Evolutionary conservation across 2,329 filamentous ascomycete genomes (phyloP).

Genomic region (Fusarium poae): DNA sequence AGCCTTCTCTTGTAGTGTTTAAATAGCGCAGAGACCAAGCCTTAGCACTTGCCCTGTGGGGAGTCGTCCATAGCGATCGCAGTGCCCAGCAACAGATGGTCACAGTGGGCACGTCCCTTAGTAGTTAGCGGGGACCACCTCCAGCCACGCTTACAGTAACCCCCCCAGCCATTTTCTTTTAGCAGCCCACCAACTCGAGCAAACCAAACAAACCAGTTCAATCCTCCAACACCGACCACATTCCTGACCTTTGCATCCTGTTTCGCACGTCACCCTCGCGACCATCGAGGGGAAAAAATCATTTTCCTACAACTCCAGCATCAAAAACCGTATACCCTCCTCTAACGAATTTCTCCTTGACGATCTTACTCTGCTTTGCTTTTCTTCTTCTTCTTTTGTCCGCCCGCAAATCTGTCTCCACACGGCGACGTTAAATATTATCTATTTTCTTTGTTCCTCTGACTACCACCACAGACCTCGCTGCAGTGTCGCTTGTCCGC

Average conservation of each 20-base stretch:
- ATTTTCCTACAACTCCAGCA: slow-evolving; percentile 24
- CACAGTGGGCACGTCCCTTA: slow-evolving; percentile 41
- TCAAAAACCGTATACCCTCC: slow-evolving; percentile 28
- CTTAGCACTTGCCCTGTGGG: slow-evolving; percentile 25
- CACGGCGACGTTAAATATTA: slow-evolving; percentile 12
- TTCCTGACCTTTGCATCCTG: slow-evolving; percentile 48
- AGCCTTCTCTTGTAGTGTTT: slow-evolving; percentile 32
- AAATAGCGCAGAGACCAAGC: slow-evolving; percentile 35
- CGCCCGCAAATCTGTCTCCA: slow-evolving; percentile 14
- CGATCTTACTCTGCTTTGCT: slow-evolving; percentile 21
- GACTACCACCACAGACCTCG: slow-evolving; percentile 25
- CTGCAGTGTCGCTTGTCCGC: slow-evolving; percentile 30
- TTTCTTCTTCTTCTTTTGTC: slow-evolving; percentile 14
- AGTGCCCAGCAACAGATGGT: slow-evolving; percentile 35
- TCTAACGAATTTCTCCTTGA: slow-evolving; percentile 18
- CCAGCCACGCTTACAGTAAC: slow-evolving; percentile 49
- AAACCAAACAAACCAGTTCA: slow-evolving; percentile 37
- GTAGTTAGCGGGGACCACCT: slow-evolving; percentile 46
- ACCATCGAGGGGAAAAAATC: slow-evolving; percentile 36
- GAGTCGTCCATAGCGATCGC: slow-evolving; percentile 19
- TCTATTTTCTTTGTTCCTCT: slow-evolving; percentile 26
- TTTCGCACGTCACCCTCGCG: slow-evolving; percentile 48
- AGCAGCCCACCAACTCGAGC: slow-evolving; percentile 18
- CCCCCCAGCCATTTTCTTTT: slow-evolving; percentile 50
- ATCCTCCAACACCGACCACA: slow-evolving; percentile 45